Evolutionary conservation across 1,139 yeast genomes (phyloP).

Genomic region (Yamadazyma aaseri): DNA sequence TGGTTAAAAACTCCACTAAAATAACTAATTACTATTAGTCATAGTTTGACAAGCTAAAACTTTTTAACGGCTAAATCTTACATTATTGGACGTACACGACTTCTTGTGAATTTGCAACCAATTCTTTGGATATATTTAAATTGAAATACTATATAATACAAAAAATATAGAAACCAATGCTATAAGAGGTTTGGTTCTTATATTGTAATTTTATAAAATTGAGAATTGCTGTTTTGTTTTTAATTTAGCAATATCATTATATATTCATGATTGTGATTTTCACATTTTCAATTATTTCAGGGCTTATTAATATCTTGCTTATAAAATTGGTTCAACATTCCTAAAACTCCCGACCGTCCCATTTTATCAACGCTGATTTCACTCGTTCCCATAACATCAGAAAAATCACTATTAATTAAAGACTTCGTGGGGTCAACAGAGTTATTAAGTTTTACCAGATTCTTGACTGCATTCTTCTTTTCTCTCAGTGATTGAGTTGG

Average conservation of each 20-base stretch:
- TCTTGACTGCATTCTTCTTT: slow-evolving; percentile 3
- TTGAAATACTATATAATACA: too few species aligned
- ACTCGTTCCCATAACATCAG: slow-evolving; percentile 33
- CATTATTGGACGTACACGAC: background rate
- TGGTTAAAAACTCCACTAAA: too few species aligned
- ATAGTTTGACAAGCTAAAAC: too few species aligned
- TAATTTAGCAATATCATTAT: too few species aligned
- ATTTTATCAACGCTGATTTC: slow-evolving; percentile 19
- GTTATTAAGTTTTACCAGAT: slow-evolving; percentile 10
- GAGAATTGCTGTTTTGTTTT: too few species aligned
- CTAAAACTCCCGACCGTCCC: slow-evolving; percentile 68
- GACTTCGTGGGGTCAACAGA: slow-evolving; percentile 9
- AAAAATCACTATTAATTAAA: slow-evolving; percentile 27
- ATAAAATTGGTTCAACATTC: slow-evolving; percentile 80
- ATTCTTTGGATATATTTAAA: too few species aligned
- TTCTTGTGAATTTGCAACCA: background rate
- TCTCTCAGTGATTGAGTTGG: slow-evolving; percentile 12
- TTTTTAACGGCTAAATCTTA: too few species aligned
- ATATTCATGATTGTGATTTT: background rate
- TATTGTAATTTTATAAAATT: too few species aligned
- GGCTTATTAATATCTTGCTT: slow-evolving; percentile 46
- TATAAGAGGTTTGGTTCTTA: too few species aligned
- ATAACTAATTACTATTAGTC: too few species aligned
- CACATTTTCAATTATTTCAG: background rate
- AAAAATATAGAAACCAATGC: too few species aligned